Evolutionary conservation across 441 rosid genomes (phyloP), one percentile per base, ranked within the genome.

Genomic region (Populus hybrid): DNA sequence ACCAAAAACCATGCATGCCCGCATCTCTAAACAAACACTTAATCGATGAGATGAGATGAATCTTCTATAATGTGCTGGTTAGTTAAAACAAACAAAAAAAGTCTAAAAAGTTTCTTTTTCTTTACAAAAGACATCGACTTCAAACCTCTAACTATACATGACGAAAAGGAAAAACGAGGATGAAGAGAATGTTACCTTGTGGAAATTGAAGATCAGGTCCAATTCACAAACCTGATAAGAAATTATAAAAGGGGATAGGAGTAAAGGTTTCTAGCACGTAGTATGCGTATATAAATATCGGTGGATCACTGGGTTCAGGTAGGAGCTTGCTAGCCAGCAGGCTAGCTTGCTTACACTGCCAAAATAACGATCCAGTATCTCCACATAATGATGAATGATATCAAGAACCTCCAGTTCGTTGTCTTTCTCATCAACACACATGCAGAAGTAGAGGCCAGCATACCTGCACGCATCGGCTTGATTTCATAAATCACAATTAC

Each of bases 391-490:
- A 80, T 96, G 99, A 77, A 96, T 96, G 36, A 94, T 92, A 78
- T 94, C 98, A 46, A 96, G 90, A 71, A 89, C 77, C 84, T 96
- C 99, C 50, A 96, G 73, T 84, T 93, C 99, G 69, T 96, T 96
- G 86, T 94, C 98, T 0, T 88, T 90, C 85, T 88, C 88, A 84
- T 93, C 97, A 82, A 91, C 80, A 84, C 99, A 96, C 98, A 96
- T 94, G 86, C 98, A 96, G 84, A 96, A 96, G 82, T 94, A 96
- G n/a, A 96, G 87, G 73, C 98, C 90, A 36, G 99, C 98, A 84
- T 96, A 94, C 85, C 98, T 96, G 85, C 77, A 65, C 34, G 26
- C 6, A 67, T 64, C 53, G 30, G 67, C 72, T 50, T 36, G 8
- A 30, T 30, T 30, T 30, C 32, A 30, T 30, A 30, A 30, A 57